Evolutionary conservation across 140 eudicot species (phyloP).

Genomic region (Senecio squalidus): DNA sequence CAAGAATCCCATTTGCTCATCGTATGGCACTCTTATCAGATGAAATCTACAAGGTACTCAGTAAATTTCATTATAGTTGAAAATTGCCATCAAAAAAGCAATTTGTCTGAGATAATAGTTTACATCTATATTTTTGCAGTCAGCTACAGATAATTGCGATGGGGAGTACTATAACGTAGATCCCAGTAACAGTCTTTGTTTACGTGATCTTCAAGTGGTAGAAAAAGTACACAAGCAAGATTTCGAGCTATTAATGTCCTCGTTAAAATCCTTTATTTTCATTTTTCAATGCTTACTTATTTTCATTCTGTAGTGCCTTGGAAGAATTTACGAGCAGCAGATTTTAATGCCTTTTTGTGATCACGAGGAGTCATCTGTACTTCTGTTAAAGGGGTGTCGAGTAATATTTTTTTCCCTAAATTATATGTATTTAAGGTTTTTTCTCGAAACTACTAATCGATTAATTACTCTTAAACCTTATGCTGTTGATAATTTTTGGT

Average conservation of each 20-base stretch:
- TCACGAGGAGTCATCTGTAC: constrained; percentile 13
- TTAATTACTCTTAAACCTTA: no score
- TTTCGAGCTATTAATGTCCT: not conserved
- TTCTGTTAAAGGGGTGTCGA: constrained; percentile 19
- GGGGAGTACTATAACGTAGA: constrained; percentile 26
- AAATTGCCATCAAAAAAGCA: not conserved
- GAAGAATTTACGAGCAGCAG: not conserved
- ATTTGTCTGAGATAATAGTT: not conserved
- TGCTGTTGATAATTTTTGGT: no score
- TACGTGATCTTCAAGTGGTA: constrained; percentile 14
- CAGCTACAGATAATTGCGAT: constrained; percentile 12
- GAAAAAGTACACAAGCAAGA: constrained; percentile 15
- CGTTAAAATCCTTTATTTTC: not conserved
- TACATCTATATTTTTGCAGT: constrained; percentile 22
- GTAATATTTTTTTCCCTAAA: not conserved
- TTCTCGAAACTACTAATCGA: not conserved
- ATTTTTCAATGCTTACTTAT: not conserved
- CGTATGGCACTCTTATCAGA: constrained; percentile 52
- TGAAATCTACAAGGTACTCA: constrained; percentile 35
- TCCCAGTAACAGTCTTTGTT: constrained; percentile 20
- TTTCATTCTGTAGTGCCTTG: constrained; percentile 25
- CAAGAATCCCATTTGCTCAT: constrained; percentile 35
- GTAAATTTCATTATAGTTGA: no score
- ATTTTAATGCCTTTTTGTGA: constrained; percentile 13
- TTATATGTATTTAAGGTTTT: not conserved